phyloP scores from a whole-genome alignment of 169 alveolate genomes.

The Eimeria mitis region DNA sequence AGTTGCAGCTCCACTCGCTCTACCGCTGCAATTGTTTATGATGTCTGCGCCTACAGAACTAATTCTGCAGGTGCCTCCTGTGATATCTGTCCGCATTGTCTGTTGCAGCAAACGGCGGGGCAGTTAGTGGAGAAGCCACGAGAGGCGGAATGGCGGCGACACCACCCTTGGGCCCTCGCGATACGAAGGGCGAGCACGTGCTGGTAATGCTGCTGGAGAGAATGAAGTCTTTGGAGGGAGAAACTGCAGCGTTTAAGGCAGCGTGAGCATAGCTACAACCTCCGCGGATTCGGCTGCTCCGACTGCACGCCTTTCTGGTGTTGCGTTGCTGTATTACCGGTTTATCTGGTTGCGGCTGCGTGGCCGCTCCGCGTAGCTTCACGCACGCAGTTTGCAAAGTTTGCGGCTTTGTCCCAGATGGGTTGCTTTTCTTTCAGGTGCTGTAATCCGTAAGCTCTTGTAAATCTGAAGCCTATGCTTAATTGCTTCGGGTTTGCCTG shows the following conservation, averaged over 20 bases:
- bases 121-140: constrained; percentile 5
- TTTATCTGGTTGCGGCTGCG: not conserved
- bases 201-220: constrained; percentile 64
- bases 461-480: not conserved
- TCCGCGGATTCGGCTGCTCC: not conserved
- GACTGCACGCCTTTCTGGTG: not conserved
- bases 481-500: not conserved
- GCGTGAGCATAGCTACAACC: constrained; percentile 11
- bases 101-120: constrained; percentile 38
- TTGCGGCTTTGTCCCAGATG: not conserved
- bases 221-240: constrained; percentile 65
- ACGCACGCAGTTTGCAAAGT: not conserved
- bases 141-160: constrained; percentile 46
- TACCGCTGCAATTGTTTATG: not conserved
- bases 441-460: not conserved
- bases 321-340: not conserved
- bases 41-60: not conserved
- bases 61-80: not conserved
- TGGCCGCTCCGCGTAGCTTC: not conserved
- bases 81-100: not conserved
- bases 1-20: not conserved
- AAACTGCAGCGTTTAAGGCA: constrained; percentile 44
- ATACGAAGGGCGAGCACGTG: constrained; percentile 62
- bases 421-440: not conserved
- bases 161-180: constrained; percentile 13